Percentiles rank a stretch among this genome's conserved stretches.
Conservation (phyloP, 345 rosid genomes). For the Hevea brasiliensis region DNA sequence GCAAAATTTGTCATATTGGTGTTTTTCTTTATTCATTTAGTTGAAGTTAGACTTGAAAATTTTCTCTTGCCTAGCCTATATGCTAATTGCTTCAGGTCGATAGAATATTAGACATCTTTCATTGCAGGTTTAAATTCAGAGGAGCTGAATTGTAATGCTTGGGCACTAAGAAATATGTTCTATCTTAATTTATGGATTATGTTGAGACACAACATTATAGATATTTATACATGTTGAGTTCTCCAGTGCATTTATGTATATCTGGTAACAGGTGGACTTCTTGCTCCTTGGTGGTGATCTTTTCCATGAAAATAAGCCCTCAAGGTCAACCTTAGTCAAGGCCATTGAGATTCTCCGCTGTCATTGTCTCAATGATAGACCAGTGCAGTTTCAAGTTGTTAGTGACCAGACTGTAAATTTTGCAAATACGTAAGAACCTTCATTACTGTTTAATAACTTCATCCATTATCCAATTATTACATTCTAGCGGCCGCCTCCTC, state of each 20-base stretch:
- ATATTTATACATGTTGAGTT: not conserved
- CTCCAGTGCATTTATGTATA: slow-evolving; percentile 6
- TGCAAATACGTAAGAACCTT: slow-evolving; percentile 56
- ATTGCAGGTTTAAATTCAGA: not conserved
- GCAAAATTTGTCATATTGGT: not conserved
- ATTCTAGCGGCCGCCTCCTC: no score
- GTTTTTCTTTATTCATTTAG: not conserved
- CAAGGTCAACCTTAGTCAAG: slow-evolving; percentile 87
- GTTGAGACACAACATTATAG: not conserved
- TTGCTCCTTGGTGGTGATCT: slow-evolving; percentile 96
- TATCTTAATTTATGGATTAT: not conserved
- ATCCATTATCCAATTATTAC: not conserved
- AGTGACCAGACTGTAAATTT: slow-evolving; percentile 96
- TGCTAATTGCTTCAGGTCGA: not conserved
- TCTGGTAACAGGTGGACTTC: slow-evolving; percentile 74
- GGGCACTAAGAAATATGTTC: not conserved
- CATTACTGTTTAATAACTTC: not conserved
- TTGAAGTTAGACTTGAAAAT: not conserved
- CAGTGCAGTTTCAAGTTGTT: slow-evolving; percentile 96
- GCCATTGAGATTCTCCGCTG: slow-evolving; percentile 97
- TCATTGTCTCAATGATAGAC: slow-evolving; percentile 82
- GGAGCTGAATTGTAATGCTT: not conserved
- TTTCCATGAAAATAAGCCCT: slow-evolving; percentile 98
- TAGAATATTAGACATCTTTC: not conserved
- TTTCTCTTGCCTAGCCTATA: not conserved